phyloP scores from a whole-genome alignment of 495 filamentous ascomycete species.

The Neurospora sp. region DNA sequence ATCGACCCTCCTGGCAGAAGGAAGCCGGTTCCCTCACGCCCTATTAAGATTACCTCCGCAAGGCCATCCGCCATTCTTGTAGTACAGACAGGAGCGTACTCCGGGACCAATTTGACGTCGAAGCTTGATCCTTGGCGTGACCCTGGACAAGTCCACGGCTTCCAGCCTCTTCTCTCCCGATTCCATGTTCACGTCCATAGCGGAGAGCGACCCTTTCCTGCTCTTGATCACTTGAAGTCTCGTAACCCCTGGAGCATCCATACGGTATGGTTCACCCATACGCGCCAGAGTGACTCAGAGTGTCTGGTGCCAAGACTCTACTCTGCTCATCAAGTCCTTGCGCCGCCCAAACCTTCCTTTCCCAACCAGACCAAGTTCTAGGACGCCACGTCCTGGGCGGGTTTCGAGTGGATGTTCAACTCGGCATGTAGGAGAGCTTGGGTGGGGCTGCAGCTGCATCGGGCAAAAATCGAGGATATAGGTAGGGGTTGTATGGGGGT shows the following conservation, averaged over 20 bases:
- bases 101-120: constrained; percentile 12
- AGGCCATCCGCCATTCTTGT: constrained; percentile 19
- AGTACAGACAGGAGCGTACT: constrained; percentile 32
- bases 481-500: background rate
- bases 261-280: background rate
- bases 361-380: background rate
- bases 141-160: background rate
- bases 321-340: background rate
- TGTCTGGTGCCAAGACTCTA: background rate
- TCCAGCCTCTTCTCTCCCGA: constrained; percentile 17
- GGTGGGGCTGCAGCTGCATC: background rate
- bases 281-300: background rate
- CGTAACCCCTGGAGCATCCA: background rate
- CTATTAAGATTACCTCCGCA: constrained; percentile 38
- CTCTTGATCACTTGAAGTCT: constrained; percentile 2
- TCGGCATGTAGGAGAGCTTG: background rate
- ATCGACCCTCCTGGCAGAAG: constrained; percentile 3
- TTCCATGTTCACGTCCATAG: constrained; percentile 3
- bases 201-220: constrained; percentile 1
- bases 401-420: background rate
- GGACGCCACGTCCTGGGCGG: background rate
- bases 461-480: background rate
- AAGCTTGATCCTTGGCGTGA: constrained; percentile 12
- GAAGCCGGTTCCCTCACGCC: constrained; percentile 19
- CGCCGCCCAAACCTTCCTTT: background rate